Base-by-base conservation (phyloP, 202 grass and related monocot species). In the Digitaria exilis region DNA sequence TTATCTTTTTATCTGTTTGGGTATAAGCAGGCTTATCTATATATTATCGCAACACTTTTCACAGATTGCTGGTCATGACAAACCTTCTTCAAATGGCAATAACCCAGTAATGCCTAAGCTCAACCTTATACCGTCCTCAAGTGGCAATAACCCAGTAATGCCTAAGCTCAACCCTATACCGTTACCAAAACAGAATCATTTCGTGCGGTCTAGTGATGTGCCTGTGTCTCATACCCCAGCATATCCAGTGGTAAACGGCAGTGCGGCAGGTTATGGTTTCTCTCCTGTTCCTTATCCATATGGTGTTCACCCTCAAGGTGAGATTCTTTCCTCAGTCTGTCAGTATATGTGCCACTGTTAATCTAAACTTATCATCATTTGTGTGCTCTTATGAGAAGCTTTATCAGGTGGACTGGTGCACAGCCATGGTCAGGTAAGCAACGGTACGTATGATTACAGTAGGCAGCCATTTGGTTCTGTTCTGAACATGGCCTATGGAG, bases 1-100 rank as follows among this genome's bases (percentile, higher is more conserved):
- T 32, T 31, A 24, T n/a, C n/a, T 80, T 14, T 78, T 41, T 61
- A 41, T 83, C 9, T 68, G 7, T 71, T 51, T 12, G 39, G 18
- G 65, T 65, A 41, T 29, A 30, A 64, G 21, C 46, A 67, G 17
- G 41, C 7, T 42, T 29, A 45, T 58, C 32, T 49, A 9, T 65
- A 2, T 76, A 30, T 42, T 57, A 54, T 69, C 4, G 2, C 63
- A 22, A 21, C n/a, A 11, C 22, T 30, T 77, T 83, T 79, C 15
- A 35, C 79, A 98, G 89, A 93, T 98, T 59, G 91, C 92, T 68
- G 85, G 92, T 71, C 85, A 95, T 62, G 91, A 92, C 66, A 93
- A 87, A 72, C 69, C 84, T 34, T 51, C 83, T 63, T 80, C 83
- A 86, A 88, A 79, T 84, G 77, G 34, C 71, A 91, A 30, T 39